These are phyloP conservation scores for Epichloe sibirici DNA, from an alignment of 2,329 filamentous ascomycete genomes.

Conservation along the genomic window DNA sequence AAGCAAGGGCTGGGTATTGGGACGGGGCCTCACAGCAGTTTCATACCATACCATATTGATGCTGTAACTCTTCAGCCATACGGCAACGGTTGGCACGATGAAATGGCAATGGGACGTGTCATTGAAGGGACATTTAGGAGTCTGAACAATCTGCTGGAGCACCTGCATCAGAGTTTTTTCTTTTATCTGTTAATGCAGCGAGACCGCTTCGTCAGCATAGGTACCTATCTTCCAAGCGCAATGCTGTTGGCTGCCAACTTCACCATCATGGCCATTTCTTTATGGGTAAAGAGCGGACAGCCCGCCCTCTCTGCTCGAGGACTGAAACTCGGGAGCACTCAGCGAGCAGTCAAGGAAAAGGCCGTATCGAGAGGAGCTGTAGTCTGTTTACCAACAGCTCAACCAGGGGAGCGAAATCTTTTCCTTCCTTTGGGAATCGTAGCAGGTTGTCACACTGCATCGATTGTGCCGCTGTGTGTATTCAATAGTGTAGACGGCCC, in stretches of 20 bases:
- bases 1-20: constrained; percentile 83
- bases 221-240: constrained; percentile 92
- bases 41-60: constrained; percentile 96
- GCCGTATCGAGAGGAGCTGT: constrained; percentile 20
- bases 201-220: constrained; percentile 92
- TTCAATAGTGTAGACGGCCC: constrained; percentile 62
- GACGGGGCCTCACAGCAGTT: constrained; percentile 83
- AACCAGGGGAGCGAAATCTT: constrained; percentile 48
- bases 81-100: constrained; percentile 89
- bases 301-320: constrained; percentile 2
- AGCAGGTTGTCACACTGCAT: constrained; percentile 59
- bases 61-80: constrained; percentile 86
- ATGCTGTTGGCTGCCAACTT: constrained; percentile 94
- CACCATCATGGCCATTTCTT: constrained; percentile 82
- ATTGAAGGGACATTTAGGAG: constrained; percentile 86
- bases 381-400: constrained; percentile 3
- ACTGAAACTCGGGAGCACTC: neutral
- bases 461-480: constrained; percentile 70
- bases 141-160: constrained; percentile 91
- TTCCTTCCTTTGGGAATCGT: constrained; percentile 66
- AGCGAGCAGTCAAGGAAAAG: neutral
- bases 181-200: constrained; percentile 92
- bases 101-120: constrained; percentile 85
- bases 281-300: constrained; percentile 85
- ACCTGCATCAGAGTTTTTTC: constrained; percentile 98